Evolutionary conservation across 2,329 filamentous ascomycete species (phyloP), one percentile per base, ranked within the genome.

Genomic region (Curvularia lunata): DNA sequence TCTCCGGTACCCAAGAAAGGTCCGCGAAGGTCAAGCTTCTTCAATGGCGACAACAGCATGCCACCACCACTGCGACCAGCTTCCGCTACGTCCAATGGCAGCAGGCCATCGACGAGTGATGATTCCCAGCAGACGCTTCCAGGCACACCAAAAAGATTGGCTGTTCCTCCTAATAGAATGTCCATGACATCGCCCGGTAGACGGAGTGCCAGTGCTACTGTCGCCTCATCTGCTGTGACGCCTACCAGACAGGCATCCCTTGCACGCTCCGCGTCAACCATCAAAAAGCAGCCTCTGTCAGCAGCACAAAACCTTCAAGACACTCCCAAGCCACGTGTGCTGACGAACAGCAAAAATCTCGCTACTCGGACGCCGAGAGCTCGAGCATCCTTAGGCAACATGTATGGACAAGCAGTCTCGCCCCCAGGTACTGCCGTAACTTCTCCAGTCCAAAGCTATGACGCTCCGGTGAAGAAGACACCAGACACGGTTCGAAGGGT

Each of bases 1-100:
- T 95, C 92, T 0, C 92, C 93, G 3, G 69, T 69, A 4, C 63
- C 63, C 19, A 59, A 86, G 76, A 90, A 45, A 85, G 83, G 63
- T 51, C 86, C 86, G 57, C 86, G 87, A 52, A 81, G 84, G 8
- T 91, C 91, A 0, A 87, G 85, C 54, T 92, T 96, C 74, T 95
- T 91, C 71, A 87, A 86, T 48, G 77, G 81, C 1, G 82, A 87
- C n/a, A 84, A 84, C 57, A 81, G 84, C 6, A 84, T 85, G 77
- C 81, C 83, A 18, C 84, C 89, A 4, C 69, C 91, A 75, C 63
- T 89, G 79, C 81, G 88, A 79, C 81, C 89, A 74, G 70, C 87
- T 75, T 78, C 90, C 80, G 79, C 84, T 71, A 65, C 89, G 83
- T 74, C 84, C 70, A 76, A 79, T 21, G 80, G 81, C 56, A 82